Conservation (phyloP, 345 rosid species). For the Conringia planisiliqua region DNA sequence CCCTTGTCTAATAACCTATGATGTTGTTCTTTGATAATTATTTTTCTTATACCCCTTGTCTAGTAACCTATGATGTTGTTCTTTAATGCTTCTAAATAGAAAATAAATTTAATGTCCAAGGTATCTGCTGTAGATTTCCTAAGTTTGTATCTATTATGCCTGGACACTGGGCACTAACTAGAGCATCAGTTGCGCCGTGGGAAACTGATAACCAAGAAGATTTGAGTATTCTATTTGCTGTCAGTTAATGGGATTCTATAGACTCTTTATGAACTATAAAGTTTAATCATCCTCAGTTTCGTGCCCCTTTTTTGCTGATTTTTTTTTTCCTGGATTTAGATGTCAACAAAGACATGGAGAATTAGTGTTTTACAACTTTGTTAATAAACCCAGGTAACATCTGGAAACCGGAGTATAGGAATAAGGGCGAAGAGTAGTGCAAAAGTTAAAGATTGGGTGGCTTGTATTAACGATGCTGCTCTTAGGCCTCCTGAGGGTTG, state of each 20-base stretch:
- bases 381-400: slow-evolving; percentile 59
- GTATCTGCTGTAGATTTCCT: neutral
- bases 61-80: slow-evolving; percentile 6
- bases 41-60: neutral
- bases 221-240: neutral
- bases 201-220: slow-evolving; percentile 16
- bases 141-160: neutral
- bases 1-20: neutral
- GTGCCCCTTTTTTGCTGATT: neutral
- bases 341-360: slow-evolving; percentile 26
- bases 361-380: slow-evolving; percentile 5
- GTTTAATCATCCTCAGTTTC: neutral
- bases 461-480: slow-evolving; percentile 93
- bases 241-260: neutral
- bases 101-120: neutral
- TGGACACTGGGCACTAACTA: neutral
- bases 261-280: neutral
- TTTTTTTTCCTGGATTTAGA: neutral
- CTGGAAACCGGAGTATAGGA: slow-evolving; percentile 83
- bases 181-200: neutral
- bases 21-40: slow-evolving; percentile 15
- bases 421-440: slow-evolving; percentile 72
- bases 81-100: neutral
- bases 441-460: slow-evolving; percentile 97
- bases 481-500: slow-evolving; percentile 99